Evolutionary conservation across 2,329 filamentous ascomycete species (phyloP).

Genomic region (Mycocentrospora acerina): DNA sequence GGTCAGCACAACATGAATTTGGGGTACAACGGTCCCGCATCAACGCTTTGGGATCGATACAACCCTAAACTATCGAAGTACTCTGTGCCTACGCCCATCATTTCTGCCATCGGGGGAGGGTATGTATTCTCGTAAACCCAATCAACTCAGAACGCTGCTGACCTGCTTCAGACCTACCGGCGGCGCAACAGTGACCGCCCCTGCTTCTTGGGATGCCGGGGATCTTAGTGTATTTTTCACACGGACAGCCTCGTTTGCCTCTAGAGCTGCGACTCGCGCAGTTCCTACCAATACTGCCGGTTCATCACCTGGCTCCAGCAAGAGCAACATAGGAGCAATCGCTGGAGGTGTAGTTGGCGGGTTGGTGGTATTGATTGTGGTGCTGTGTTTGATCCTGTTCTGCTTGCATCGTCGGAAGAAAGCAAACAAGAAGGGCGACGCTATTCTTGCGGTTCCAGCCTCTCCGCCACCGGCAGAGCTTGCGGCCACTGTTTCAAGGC

Average conservation of each 20-base stretch:
- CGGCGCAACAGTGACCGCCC: conserved; percentile 56
- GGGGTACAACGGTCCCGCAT: conserved; percentile 51
- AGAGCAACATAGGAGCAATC: conserved; percentile 40
- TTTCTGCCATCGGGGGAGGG: conserved; percentile 49
- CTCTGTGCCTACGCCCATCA: conserved; percentile 55
- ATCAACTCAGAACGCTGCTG: conserved; percentile 16
- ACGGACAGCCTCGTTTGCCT: conserved; percentile 49
- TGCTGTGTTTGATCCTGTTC: conserved; percentile 37
- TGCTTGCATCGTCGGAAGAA: conserved; percentile 43
- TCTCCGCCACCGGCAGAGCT: conserved; percentile 32
- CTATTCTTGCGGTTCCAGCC: conserved; percentile 7
- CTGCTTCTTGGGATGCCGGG: conserved; percentile 52
- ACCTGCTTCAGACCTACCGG: conserved; percentile 46
- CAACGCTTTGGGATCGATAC: conserved; percentile 55
- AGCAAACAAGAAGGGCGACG: conserved; percentile 18
- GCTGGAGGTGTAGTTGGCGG: conserved; percentile 46
- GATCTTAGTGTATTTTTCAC: conserved; percentile 59
- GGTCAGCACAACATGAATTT: conserved; percentile 60
- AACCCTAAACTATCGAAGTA: conserved; percentile 54
- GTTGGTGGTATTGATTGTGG: conserved; percentile 31
- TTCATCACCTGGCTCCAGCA: conserved; percentile 14
- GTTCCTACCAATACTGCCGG: conserved; percentile 31
- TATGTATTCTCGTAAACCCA: conserved; percentile 15
- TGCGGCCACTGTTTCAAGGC: conserved; percentile 27
- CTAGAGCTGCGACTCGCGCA: conserved; percentile 55